These are phyloP conservation scores for Cenchrus americanus DNA, from an alignment of 176 grass and related monocot species.

Conservation along the genomic window DNA sequence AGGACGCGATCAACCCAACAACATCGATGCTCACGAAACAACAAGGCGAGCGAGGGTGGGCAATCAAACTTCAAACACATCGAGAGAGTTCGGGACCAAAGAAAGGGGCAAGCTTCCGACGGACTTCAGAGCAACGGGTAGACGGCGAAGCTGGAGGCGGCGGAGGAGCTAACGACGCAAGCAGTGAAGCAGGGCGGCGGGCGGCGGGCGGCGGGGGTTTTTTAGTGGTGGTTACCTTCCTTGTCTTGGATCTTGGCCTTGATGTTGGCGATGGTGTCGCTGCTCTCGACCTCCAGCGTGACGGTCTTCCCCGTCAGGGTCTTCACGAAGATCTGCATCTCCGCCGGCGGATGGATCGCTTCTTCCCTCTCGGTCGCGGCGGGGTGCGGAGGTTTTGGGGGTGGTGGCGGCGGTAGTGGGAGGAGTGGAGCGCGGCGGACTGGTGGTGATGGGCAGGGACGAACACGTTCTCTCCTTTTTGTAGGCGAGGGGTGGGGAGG, in stretches of 20 bases:
- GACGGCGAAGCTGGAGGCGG: neutral
- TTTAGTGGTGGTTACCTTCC: constrained; percentile 31
- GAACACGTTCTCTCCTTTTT: neutral
- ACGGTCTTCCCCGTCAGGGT: constrained; percentile 93
- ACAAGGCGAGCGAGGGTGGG: neutral
- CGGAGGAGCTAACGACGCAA: neutral
- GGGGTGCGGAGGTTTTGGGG: neutral
- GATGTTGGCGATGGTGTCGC: constrained; percentile 88
- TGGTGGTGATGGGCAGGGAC: neutral
- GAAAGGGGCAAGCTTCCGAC: neutral
- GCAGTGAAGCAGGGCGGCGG: too few relatives aligned
- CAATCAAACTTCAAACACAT: neutral
- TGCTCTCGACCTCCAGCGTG: constrained; percentile 96
- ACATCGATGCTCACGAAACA: neutral
- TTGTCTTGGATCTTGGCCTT: constrained; percentile 94
- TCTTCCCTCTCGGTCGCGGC: neutral
- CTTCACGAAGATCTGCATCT: constrained; percentile 91
- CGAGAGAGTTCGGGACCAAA: neutral
- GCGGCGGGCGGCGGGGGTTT: neutral
- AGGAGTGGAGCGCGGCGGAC: neutral
- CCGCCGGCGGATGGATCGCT: neutral
- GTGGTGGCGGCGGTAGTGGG: neutral
- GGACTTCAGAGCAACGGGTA: neutral
- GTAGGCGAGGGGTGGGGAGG: neutral
- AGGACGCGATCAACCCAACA: neutral